phyloP scores from a whole-genome alignment of 345 rosid genomes.

The Populus pruinosa region DNA sequence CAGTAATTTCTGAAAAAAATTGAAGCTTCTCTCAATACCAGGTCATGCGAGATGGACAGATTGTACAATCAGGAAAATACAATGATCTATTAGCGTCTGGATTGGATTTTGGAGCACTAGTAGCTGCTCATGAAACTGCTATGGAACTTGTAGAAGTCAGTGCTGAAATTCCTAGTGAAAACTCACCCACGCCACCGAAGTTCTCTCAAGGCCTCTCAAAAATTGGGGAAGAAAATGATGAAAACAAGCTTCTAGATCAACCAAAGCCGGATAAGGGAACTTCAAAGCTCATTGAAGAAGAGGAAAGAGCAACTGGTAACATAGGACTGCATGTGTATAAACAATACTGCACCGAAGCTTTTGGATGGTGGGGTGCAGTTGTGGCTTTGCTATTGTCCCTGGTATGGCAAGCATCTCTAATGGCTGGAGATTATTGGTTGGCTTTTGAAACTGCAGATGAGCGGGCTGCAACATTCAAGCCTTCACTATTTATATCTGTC shows the following conservation, averaged over 20 bases:
- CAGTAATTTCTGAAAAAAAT: neutral
- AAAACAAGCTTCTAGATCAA: slow-evolving; percentile 38
- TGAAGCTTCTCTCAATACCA: slow-evolving; percentile 15
- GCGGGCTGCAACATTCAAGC: slow-evolving; percentile 43
- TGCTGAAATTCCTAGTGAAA: slow-evolving; percentile 20
- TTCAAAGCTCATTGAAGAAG: slow-evolving; percentile 80
- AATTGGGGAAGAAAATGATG: slow-evolving; percentile 46
- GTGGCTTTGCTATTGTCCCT: slow-evolving; percentile 55
- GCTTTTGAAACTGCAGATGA: slow-evolving; percentile 78
- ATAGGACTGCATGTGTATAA: slow-evolving; percentile 70
- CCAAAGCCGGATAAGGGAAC: slow-evolving; percentile 46
- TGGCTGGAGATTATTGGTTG: slow-evolving; percentile 94
- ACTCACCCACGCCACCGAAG: slow-evolving; percentile 39
- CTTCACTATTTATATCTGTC: slow-evolving; percentile 54
- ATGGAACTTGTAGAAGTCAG: slow-evolving; percentile 82
- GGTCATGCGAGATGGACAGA: slow-evolving; percentile 92
- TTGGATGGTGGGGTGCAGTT: slow-evolving; percentile 85
- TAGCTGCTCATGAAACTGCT: slow-evolving; percentile 78
- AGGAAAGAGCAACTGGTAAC: slow-evolving; percentile 78
- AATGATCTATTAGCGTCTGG: slow-evolving; percentile 52
- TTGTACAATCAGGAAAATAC: slow-evolving; percentile 84
- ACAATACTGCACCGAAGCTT: slow-evolving; percentile 76
- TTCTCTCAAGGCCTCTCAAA: slow-evolving; percentile 30
- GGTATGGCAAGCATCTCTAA: slow-evolving; percentile 66
- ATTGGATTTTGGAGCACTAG: slow-evolving; percentile 68